Evolutionary conservation across 352 stramenopile species (phyloP), one percentile per base, ranked within the genome.

Genomic region (Globisporangium heterothallicum): DNA sequence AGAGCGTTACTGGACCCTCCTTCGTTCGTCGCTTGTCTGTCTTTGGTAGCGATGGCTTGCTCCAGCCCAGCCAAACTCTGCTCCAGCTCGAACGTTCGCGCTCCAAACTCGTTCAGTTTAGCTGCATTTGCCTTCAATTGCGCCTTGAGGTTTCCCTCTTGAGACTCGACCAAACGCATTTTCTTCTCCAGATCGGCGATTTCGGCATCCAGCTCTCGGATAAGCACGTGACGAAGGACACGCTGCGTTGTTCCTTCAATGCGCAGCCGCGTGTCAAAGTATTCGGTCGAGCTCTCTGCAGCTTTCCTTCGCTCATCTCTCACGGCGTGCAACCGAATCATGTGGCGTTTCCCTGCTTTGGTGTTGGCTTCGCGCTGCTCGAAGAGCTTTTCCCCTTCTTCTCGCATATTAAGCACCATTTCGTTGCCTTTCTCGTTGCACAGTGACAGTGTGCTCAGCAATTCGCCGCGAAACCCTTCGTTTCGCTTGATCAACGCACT

Each of bases 401-500:
- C 78, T 0, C 78, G 70, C 6, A 78, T 42, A 18, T 63, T 72
- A 29, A 89, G 54, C 27, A 87, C 61, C 30, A 76, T 59, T 27
- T 88, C 78, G 38, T 85, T 85, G 8, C 78, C 76, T 14, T 65
- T 56, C 7, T 85, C 74, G 7, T 46, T 49, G 19, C 72, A 76
- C 0, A 46, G 7, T 2, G 25, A 14, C 0, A 89, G 61, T 43
- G 75, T 85, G 5, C 4, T 16, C 0, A 84, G 44, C 42, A 74
- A 58, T 46, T 86, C 76, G 1, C 47, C 32, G 1, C 72, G 68
- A 50, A 89, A 87, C 1, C 59, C 66, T 53, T 84, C 76, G 30
- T 89, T 89, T 14, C 78, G 71, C 58, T 89, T 81, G 56, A 87
- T 80, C 6, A 85, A 52, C 16, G 85, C 68, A 30, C 74, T 84